Percentiles rank a stretch among this genome's conserved stretches.
phyloP scores from a whole-genome alignment of 768 basidiomycete species.

The Collybia sp. region DNA sequence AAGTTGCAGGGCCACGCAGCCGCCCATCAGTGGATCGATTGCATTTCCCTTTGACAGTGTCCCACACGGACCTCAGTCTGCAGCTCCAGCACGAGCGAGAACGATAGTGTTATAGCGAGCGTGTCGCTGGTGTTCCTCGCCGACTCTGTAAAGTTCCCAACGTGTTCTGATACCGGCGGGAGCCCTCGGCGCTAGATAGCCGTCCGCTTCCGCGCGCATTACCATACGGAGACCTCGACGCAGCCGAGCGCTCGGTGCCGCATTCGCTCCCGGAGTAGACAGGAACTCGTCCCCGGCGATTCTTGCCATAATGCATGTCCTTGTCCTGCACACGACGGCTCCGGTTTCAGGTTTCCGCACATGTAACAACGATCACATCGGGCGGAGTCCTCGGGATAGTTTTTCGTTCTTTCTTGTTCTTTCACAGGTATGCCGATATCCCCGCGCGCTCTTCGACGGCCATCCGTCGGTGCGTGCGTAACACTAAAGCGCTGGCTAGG shows the following conservation, averaged over 20 bases:
- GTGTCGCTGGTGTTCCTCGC: slow-evolving; percentile 14
- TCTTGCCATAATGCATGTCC: too few relatives aligned
- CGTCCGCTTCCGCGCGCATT: slow-evolving; percentile 24
- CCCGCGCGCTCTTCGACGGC: too few relatives aligned
- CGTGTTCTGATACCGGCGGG: slow-evolving; percentile 24
- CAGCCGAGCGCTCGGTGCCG: slow-evolving; percentile 27
- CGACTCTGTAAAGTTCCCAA: slow-evolving; percentile 21
- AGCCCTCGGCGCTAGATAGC: slow-evolving; percentile 28
- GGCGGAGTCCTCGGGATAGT: too few relatives aligned
- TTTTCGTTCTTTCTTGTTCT: too few relatives aligned
- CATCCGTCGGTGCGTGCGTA: too few relatives aligned
- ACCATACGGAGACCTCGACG: slow-evolving; percentile 23
- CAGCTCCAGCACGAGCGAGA: slow-evolving; percentile 30
- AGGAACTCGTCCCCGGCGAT: slow-evolving; percentile 33
- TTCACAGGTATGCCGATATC: too few relatives aligned
- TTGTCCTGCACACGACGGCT: too few relatives aligned
- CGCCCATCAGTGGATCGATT: slow-evolving; percentile 30
- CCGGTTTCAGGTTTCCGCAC: too few relatives aligned
- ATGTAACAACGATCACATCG: too few relatives aligned
- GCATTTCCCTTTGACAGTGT: slow-evolving; percentile 29
- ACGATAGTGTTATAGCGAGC: slow-evolving; percentile 23
- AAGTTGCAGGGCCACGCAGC: slow-evolving; percentile 22
- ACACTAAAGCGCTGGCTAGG: too few relatives aligned
- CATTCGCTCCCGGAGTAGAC: slow-evolving; percentile 25
- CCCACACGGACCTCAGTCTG: slow-evolving; percentile 31